phyloP scores from a whole-genome alignment of 2,329 filamentous ascomycete genomes.

The Neofusicoccum ribis region DNA sequence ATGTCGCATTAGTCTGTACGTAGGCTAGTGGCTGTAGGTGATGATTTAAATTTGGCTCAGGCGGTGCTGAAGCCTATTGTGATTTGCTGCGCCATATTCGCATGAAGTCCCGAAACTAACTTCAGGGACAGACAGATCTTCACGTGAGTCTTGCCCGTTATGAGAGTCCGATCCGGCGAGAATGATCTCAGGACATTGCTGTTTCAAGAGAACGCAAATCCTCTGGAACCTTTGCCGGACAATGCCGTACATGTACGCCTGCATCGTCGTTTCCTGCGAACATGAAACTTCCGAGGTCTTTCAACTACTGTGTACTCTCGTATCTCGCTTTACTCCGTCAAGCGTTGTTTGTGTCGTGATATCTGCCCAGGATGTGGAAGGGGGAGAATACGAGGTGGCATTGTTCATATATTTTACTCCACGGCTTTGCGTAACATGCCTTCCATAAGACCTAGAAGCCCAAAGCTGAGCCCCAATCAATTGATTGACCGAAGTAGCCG shows the following conservation, averaged over 20 bases:
- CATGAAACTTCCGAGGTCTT: neutral
- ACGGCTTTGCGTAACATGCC: neutral
- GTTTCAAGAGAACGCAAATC: neutral
- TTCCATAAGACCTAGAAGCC: neutral
- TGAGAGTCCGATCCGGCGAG: neutral
- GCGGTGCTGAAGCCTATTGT: neutral
- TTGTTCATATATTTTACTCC: neutral
- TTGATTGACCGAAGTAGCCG: neutral
- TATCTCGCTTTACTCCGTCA: neutral
- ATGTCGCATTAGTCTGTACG: neutral
- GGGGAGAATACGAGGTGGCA: neutral
- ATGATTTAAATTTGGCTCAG: neutral
- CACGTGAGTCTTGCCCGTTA: neutral
- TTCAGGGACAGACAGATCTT: neutral
- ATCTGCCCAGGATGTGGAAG: neutral
- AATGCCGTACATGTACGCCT: neutral
- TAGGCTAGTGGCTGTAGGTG: neutral
- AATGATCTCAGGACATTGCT: neutral
- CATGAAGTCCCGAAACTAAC: neutral
- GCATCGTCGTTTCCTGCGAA: too few species aligned
- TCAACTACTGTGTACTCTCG: neutral
- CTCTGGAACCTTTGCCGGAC: neutral
- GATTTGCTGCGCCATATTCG: neutral
- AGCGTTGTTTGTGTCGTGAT: too few species aligned
- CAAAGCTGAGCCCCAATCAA: neutral